Evolutionary conservation across 345 rosid genomes (phyloP).

Genomic region (Microthlaspi erraticum): DNA sequence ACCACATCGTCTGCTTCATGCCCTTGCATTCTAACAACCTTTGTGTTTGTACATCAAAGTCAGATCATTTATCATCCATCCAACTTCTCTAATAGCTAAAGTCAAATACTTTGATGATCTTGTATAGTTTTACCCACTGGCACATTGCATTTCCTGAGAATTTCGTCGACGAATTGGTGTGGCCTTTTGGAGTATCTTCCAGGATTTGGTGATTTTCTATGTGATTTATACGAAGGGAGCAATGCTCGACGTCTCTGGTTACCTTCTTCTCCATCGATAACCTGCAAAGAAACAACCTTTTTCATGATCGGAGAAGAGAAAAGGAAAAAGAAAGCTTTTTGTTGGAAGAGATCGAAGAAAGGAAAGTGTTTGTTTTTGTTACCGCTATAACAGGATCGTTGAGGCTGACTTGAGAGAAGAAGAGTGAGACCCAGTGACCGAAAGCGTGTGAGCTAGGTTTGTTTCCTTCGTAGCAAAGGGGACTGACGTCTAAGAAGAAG

Average conservation of each 20-base stretch:
- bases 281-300: conserved; percentile 52
- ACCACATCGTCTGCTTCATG: conserved; percentile 94
- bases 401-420: conserved; percentile 81
- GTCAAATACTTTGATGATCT: not conserved
- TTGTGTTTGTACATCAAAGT: conserved; percentile 37
- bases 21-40: conserved; percentile 79
- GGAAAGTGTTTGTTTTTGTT: conserved; percentile 24
- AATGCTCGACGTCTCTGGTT: conserved; percentile 65
- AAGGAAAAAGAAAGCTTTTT: not conserved
- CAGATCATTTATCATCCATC: conserved; percentile 13
- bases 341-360: not conserved
- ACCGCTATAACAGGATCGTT: conserved; percentile 89
- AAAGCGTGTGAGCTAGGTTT: conserved; percentile 73
- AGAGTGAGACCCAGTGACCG: conserved; percentile 81
- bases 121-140: conserved; percentile 61
- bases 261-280: conserved; percentile 84
- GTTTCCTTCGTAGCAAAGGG: conserved; percentile 83
- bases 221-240: conserved; percentile 88
- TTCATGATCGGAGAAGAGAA: not conserved
- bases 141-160: conserved; percentile 79
- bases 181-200: conserved; percentile 54
- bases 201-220: conserved; percentile 55
- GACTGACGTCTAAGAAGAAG: conserved; percentile 87
- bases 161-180: conserved; percentile 53
- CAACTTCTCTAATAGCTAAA: not conserved